Evolutionary conservation across 139 green algal species (phyloP).

Genomic region (Desmodesmus armatus): DNA sequence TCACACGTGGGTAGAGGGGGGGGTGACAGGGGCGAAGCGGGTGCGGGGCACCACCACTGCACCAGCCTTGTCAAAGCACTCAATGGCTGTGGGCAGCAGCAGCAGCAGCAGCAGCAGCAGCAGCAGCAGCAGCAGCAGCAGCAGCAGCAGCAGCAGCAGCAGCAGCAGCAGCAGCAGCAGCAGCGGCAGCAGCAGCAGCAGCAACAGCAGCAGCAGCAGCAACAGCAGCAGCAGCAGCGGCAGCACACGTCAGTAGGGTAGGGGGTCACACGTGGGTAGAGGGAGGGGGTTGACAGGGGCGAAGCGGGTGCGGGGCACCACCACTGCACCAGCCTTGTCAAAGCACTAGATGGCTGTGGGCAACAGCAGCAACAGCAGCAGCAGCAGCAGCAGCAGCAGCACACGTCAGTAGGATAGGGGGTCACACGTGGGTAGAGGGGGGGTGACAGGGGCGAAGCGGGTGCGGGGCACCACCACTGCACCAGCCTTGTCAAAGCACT

Average conservation of each 20-base stretch:
- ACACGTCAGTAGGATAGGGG: too few relatives aligned
- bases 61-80: conserved; percentile 89
- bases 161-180: too few relatives aligned
- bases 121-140: too few relatives aligned
- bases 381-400: conserved; percentile 8
- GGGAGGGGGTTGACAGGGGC: conserved; percentile 94
- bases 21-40: conserved; percentile 95
- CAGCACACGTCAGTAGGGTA: conserved; percentile 76
- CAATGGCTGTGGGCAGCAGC: conserved; percentile 73
- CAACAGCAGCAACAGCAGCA: not conserved
- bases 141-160: too few relatives aligned
- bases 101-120: not conserved
- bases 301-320: conserved; percentile 91
- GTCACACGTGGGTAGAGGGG: too few relatives aligned
- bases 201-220: too few relatives aligned
- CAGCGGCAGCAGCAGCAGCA: not conserved
- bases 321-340: conserved; percentile 81
- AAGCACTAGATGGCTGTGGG: conserved; percentile 91
- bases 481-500: conserved; percentile 89
- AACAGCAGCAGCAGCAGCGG: too few relatives aligned
- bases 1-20: too few relatives aligned
- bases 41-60: conserved; percentile 89
- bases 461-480: conserved; percentile 89
- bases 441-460: conserved; percentile 95
- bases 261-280: conserved; percentile 89